These are phyloP conservation scores for Nemania abortiva DNA, from an alignment of 2,329 filamentous ascomycete species.

Conservation along the genomic window DNA sequence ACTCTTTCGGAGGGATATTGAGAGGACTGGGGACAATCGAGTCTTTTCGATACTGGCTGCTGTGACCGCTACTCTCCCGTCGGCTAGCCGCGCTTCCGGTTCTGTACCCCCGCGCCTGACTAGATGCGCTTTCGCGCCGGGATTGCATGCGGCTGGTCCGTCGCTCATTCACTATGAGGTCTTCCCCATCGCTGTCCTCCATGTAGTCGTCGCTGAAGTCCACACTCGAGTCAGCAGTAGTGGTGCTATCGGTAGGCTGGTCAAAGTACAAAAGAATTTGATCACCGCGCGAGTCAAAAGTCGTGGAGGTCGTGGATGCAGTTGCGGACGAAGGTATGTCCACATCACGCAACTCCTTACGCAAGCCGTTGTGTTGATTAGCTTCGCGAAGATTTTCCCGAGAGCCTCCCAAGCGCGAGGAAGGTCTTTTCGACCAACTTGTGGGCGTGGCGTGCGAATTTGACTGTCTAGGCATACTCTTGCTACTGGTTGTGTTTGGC, in stretches of 20 bases:
- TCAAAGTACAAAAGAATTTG: conserved; percentile 52
- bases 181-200: conserved; percentile 39
- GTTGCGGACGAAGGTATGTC: conserved; percentile 34
- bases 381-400: conserved; percentile 19
- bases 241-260: conserved; percentile 45
- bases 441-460: not conserved
- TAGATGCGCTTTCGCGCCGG: conserved; percentile 32
- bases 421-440: conserved; percentile 25
- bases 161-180: conserved; percentile 42
- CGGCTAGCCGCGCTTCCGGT: conserved; percentile 15
- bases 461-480: not conserved
- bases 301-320: conserved; percentile 33
- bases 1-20: conserved; percentile 18
- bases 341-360: conserved; percentile 12
- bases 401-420: conserved; percentile 24
- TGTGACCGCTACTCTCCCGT: conserved; percentile 32
- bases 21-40: conserved; percentile 41
- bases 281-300: conserved; percentile 46
- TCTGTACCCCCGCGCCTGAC: conserved; percentile 4
- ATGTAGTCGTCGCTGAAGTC: conserved; percentile 52
- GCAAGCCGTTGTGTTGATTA: conserved; percentile 7
- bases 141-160: conserved; percentile 42
- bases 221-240: conserved; percentile 46
- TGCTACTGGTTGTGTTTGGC: not conserved
- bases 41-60: conserved; percentile 34